phyloP scores from a whole-genome alignment of 2,329 filamentous ascomycete genomes.

The Fusarium sp. region DNA sequence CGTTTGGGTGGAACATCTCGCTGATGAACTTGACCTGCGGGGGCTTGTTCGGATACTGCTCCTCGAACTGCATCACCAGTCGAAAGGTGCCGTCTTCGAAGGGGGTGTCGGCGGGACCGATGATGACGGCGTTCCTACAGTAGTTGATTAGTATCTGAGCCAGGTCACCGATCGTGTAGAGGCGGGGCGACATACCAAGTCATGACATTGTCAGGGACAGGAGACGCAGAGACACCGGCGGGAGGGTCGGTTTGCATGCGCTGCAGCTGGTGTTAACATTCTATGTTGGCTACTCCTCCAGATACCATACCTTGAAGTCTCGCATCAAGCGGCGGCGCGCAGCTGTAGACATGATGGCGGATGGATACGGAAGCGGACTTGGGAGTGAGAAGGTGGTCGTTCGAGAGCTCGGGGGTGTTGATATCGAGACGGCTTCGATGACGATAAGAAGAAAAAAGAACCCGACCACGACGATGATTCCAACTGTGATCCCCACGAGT shows the following conservation, averaged over 20 bases:
- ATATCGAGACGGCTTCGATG: neutral
- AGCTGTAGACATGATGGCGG: conserved; percentile 79
- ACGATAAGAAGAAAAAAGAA: neutral
- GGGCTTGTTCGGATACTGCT: conserved; percentile 98
- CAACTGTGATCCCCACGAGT: neutral
- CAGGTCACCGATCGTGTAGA: neutral
- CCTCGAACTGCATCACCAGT: conserved; percentile 98
- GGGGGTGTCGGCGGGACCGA: conserved; percentile 94
- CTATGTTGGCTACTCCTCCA: neutral
- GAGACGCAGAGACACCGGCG: conserved; percentile 94
- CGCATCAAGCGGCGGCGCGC: conserved; percentile 97
- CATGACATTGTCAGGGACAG: conserved; percentile 97
- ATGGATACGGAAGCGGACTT: conserved; percentile 16
- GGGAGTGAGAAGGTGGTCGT: conserved; percentile 3
- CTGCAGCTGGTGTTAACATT: conserved; percentile 58
- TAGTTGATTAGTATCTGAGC: conserved; percentile 31
- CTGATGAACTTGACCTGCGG: conserved; percentile 98
- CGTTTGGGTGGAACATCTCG: conserved; percentile 99
- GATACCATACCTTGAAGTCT: conserved; percentile 88
- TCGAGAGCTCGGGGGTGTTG: neutral
- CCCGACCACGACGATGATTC: neutral
- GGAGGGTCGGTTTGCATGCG: conserved; percentile 99
- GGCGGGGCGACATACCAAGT: conserved; percentile 76
- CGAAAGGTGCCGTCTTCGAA: conserved; percentile 99
- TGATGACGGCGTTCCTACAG: conserved; percentile 95